Percentiles rank a stretch among this genome's conserved stretches.
These are phyloP conservation scores for Adansonia grandidieri DNA, from an alignment of 441 rosid species.

Conservation along the genomic window DNA sequence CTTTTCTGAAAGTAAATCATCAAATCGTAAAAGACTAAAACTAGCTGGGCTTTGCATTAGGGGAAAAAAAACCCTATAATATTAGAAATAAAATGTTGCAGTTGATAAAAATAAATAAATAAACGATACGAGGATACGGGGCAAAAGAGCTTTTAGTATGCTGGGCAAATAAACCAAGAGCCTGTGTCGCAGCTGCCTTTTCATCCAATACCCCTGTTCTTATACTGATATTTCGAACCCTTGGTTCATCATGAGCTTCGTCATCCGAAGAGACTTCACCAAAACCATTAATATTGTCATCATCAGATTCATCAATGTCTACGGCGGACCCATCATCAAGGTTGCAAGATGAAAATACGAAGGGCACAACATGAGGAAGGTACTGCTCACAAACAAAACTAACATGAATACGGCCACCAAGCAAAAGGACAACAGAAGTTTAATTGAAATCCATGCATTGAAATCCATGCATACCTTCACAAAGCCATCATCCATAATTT, in stretches of 20 bases:
- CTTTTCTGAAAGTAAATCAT: constrained; percentile 12
- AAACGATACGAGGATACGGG: constrained; percentile 67
- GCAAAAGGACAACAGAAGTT: constrained; percentile 21
- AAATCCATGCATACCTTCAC: constrained; percentile 59
- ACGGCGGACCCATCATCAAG: constrained; percentile 99
- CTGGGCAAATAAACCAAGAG: constrained; percentile 93
- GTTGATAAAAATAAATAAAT: constrained; percentile 13
- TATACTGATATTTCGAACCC: constrained; percentile 92
- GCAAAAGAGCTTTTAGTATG: constrained; percentile 81
- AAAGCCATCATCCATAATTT: constrained; percentile 89
- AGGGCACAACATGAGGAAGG: constrained; percentile 89
- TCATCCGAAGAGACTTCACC: constrained; percentile 98
- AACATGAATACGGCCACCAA: constrained; percentile 18
- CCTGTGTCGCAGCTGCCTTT: constrained; percentile 99
- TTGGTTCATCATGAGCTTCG: constrained; percentile 96
- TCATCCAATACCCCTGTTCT: constrained; percentile 98
- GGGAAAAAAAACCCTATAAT: not conserved
- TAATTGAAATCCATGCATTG: constrained; percentile 32
- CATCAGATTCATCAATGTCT: constrained; percentile 88
- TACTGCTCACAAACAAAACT: constrained; percentile 58
- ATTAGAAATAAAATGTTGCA: constrained; percentile 21
- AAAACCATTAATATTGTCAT: constrained; percentile 82
- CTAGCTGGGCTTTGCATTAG: not conserved
- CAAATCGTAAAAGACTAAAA: not conserved
- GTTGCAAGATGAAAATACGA: constrained; percentile 91